phyloP scores from a whole-genome alignment of 148 eudicot species.

The Rhododendron ovatum region DNA sequence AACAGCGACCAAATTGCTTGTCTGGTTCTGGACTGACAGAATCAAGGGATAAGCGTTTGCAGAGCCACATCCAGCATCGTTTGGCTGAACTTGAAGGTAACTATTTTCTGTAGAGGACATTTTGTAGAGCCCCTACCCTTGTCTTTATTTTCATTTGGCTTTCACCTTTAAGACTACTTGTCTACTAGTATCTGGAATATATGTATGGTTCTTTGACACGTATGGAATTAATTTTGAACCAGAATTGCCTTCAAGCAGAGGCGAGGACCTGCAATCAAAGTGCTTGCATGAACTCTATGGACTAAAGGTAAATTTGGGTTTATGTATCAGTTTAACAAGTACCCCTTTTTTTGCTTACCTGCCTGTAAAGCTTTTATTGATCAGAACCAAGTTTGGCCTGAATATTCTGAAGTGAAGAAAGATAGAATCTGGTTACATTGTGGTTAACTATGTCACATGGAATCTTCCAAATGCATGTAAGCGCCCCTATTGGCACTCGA shows the following conservation, averaged over 20 bases:
- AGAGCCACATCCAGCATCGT: slow-evolving; percentile 65
- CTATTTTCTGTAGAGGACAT: slow-evolving; percentile 7
- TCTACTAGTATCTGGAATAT: not conserved
- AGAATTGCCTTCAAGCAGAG: slow-evolving; percentile 93
- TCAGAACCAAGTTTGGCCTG: not conserved
- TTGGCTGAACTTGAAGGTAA: slow-evolving; percentile 87
- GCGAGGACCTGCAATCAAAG: slow-evolving; percentile 90
- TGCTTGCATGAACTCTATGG: slow-evolving; percentile 99
- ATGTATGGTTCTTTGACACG: not conserved
- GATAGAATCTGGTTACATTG: not conserved
- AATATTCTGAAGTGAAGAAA: not conserved
- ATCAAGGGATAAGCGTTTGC: slow-evolving; percentile 54
- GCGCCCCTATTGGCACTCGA: not conserved
- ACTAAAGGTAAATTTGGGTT: slow-evolving; percentile 60
- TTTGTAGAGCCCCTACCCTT: not conserved
- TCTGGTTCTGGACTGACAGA: slow-evolving; percentile 53
- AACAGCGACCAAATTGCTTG: slow-evolving; percentile 63
- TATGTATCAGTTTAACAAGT: not conserved
- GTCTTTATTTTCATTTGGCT: not conserved
- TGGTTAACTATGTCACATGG: not conserved
- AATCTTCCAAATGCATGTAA: not conserved
- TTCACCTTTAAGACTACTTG: not conserved
- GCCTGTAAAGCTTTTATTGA: not conserved
- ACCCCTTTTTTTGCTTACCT: not conserved
- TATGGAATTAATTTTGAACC: slow-evolving; percentile 22